Evolutionary conservation across 1,284 basidiomycete genomes (phyloP).

Genomic region (Cutaneotrichosporon sp.): DNA sequence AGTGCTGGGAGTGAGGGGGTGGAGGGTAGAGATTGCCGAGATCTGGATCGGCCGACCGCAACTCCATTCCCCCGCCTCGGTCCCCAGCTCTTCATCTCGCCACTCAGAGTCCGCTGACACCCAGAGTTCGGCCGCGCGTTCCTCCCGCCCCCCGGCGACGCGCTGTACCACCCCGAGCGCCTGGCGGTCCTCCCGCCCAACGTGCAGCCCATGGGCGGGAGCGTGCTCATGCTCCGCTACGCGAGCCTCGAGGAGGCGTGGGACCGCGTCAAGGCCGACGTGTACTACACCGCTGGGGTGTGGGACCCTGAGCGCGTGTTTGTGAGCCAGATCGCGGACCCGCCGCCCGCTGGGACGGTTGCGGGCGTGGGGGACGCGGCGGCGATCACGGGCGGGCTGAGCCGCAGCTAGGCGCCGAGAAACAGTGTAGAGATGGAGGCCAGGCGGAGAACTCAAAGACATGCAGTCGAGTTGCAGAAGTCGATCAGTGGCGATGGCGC

Average conservation of each 20-base stretch:
- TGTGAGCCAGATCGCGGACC: conserved; percentile 41
- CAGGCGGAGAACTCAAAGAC: background rate
- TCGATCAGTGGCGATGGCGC: too few relatives aligned
- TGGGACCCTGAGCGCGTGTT: conserved; percentile 45
- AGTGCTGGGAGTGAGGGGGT: too few relatives aligned
- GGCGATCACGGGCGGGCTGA: background rate
- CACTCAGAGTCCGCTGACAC: background rate
- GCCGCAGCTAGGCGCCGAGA: background rate
- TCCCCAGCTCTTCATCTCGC: background rate
- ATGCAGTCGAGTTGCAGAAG: too few relatives aligned
- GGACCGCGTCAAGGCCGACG: conserved; percentile 44
- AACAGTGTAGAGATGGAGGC: background rate
- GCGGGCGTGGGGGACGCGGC: conserved; percentile 8
- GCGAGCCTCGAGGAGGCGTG: conserved; percentile 37
- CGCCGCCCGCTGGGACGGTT: conserved; percentile 18
- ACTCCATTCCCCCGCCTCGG: background rate
- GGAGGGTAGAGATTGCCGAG: background rate
- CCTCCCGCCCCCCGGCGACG: conserved; percentile 29
- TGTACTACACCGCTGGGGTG: conserved; percentile 49
- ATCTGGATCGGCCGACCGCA: background rate
- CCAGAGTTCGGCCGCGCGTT: conserved; percentile 41
- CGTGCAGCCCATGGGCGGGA: conserved; percentile 45
- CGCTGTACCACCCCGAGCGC: conserved; percentile 20
- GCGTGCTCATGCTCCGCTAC: conserved; percentile 43
- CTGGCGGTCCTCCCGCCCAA: conserved; percentile 28